Evolutionary conservation across 2,329 filamentous ascomycete species (phyloP).

Genomic region (Penicillium psychrosexuale): DNA sequence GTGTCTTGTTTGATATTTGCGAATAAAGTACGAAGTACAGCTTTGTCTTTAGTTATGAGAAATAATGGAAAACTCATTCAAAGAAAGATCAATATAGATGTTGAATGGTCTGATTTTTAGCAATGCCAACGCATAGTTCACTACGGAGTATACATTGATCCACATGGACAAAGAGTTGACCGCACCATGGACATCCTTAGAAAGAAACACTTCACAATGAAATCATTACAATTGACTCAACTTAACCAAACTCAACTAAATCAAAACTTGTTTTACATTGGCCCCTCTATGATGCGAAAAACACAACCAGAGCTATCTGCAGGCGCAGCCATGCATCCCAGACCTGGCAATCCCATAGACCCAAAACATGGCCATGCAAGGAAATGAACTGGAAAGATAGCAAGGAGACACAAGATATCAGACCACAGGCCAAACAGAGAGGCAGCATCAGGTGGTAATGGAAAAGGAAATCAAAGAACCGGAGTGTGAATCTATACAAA

Average conservation of each 20-base stretch:
- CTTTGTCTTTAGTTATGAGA: neutral
- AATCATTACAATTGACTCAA: neutral
- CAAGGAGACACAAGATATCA: slow-evolving; percentile 17
- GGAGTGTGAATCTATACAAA: slow-evolving; percentile 40
- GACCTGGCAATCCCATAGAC: slow-evolving; percentile 20
- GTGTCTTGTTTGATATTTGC: neutral
- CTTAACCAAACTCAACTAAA: neutral
- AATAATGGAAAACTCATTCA: neutral
- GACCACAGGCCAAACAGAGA: slow-evolving; percentile 19
- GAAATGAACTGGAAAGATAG: slow-evolving; percentile 21
- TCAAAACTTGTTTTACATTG: slow-evolving; percentile 38
- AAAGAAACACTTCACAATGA: neutral
- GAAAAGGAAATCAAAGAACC: slow-evolving; percentile 25
- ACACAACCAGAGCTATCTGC: slow-evolving; percentile 29
- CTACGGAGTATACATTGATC: neutral
- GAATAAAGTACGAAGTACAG: too few relatives aligned
- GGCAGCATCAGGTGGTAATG: slow-evolving; percentile 26
- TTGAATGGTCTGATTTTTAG: neutral
- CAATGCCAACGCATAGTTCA: neutral
- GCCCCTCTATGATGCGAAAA: slow-evolving; percentile 40
- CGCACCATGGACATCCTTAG: neutral
- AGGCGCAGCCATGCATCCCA: slow-evolving; percentile 29
- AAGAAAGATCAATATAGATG: too few relatives aligned
- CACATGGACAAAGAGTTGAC: neutral
- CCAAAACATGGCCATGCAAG: slow-evolving; percentile 26